Conservation (phyloP, 139 green algal genomes). For the Chlamydomonas incerta region DNA sequence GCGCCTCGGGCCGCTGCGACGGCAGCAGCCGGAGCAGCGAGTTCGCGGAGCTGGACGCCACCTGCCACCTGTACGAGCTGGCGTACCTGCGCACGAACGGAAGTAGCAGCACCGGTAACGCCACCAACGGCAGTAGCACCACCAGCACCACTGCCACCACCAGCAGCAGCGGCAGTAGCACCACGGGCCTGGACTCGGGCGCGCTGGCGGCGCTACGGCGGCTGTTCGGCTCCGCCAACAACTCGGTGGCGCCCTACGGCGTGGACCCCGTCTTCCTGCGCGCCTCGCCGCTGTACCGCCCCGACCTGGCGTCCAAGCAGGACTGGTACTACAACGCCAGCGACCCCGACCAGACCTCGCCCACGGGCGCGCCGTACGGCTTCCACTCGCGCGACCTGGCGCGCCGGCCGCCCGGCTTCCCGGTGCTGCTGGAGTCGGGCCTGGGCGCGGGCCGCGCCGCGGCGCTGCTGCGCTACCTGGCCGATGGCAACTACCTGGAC, state of each 20-base stretch:
- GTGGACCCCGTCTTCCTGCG: constrained; percentile 57
- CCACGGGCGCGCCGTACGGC: constrained; percentile 46
- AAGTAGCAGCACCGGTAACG: no score
- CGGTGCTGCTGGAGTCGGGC: constrained; percentile 48
- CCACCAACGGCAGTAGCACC: no score
- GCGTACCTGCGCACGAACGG: not conserved
- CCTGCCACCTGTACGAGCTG: constrained; percentile 47
- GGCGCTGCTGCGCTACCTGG: constrained; percentile 41
- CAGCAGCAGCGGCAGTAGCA: no score
- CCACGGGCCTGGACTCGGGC: not conserved
- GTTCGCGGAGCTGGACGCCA: constrained; percentile 37
- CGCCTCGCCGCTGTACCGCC: constrained; percentile 44
- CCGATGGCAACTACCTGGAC: constrained; percentile 66
- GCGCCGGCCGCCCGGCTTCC: constrained; percentile 50
- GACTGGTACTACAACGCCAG: constrained; percentile 59
- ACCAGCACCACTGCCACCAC: no score
- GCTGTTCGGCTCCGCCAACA: constrained; percentile 38
- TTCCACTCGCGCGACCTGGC: constrained; percentile 38
- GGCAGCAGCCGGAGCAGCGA: not conserved
- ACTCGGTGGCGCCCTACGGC: constrained; percentile 46
- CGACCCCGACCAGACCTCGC: constrained; percentile 15
- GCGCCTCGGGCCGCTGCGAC: not conserved
- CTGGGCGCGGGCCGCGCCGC: constrained; percentile 3
- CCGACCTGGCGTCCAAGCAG: constrained; percentile 11
- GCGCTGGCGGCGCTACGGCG: not conserved